These are phyloP conservation scores for Hordeum pubiflorum DNA, from an alignment of 202 grass and related monocot species.

Conservation along the genomic window DNA sequence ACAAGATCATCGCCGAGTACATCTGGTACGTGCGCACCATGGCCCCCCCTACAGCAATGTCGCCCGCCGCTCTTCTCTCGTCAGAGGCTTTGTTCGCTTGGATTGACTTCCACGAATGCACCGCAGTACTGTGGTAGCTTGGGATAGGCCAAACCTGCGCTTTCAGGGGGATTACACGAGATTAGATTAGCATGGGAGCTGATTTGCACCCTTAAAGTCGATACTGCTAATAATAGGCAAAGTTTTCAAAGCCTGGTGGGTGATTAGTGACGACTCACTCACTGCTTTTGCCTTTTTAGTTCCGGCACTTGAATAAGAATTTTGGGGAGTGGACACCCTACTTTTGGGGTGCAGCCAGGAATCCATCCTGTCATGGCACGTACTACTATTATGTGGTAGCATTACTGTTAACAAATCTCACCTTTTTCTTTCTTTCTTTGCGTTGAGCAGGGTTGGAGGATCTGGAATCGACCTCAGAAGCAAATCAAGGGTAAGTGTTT, in stretches of 20 bases:
- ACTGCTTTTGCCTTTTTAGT: slow-evolving; percentile 20
- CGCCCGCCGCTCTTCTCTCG: not conserved
- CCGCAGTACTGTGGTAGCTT: no score
- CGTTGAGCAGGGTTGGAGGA: slow-evolving; percentile 73
- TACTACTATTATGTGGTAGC: not conserved
- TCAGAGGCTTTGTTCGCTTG: not conserved
- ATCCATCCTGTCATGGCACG: not conserved
- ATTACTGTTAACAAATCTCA: not conserved
- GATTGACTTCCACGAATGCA: not conserved
- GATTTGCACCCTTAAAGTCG: not conserved
- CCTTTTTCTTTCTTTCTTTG: not conserved
- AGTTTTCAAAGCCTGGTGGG: not conserved
- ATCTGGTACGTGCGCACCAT: slow-evolving; percentile 54
- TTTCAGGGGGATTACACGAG: not conserved
- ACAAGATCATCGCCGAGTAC: slow-evolving; percentile 92
- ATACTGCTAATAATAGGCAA: not conserved
- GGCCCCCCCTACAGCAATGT: not conserved
- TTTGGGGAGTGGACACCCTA: not conserved
- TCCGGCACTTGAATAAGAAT: slow-evolving; percentile 12
- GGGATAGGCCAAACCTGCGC: not conserved
- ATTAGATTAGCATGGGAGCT: not conserved
- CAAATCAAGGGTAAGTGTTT: slow-evolving; percentile 76
- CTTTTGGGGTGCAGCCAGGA: not conserved
- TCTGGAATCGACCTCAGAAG: slow-evolving; percentile 91
- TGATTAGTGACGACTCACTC: not conserved